phyloP scores from a whole-genome alignment of 108 stramenopile genomes.

The Tribonema minus region DNA sequence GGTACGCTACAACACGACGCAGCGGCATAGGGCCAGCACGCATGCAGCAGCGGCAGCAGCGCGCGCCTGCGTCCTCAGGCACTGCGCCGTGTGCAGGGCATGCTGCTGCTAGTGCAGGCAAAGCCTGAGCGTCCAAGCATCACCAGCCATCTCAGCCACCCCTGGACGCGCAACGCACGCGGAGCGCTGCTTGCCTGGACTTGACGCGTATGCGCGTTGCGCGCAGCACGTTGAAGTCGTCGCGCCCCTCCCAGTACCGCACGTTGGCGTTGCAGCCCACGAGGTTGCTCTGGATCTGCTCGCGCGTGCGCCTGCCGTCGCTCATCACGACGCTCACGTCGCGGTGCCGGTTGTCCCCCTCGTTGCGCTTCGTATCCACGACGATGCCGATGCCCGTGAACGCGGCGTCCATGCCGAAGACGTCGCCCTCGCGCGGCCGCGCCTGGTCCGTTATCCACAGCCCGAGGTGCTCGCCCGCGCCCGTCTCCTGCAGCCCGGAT shows the following conservation, averaged over 20 bases:
- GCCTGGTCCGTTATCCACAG: background rate
- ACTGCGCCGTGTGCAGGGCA: too few relatives aligned
- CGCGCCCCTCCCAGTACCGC: constrained; percentile 31
- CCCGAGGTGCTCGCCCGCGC: background rate
- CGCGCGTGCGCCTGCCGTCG: constrained; percentile 10
- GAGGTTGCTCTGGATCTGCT: background rate
- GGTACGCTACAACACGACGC: too few relatives aligned
- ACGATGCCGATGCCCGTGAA: constrained; percentile 5
- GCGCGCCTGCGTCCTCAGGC: too few relatives aligned
- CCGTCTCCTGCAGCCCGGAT: background rate
- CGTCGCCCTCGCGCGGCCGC: background rate
- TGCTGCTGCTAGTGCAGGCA: too few relatives aligned
- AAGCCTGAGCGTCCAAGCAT: too few relatives aligned
- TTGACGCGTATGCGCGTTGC: constrained; percentile 20
- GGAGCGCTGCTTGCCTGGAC: background rate
- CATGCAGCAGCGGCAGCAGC: too few relatives aligned
- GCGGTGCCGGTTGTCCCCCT: background rate
- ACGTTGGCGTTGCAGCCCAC: constrained; percentile 12
- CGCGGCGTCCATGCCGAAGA: constrained; percentile 9
- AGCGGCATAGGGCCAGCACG: too few relatives aligned
- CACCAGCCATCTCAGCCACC: too few relatives aligned
- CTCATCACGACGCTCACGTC: constrained; percentile 18
- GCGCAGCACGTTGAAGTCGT: constrained; percentile 32
- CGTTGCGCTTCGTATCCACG: constrained; percentile 16
- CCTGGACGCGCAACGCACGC: too few relatives aligned